These are phyloP conservation scores for Artemisia tridentata DNA, from an alignment of 129 eudicot genomes.

Conservation along the genomic window DNA sequence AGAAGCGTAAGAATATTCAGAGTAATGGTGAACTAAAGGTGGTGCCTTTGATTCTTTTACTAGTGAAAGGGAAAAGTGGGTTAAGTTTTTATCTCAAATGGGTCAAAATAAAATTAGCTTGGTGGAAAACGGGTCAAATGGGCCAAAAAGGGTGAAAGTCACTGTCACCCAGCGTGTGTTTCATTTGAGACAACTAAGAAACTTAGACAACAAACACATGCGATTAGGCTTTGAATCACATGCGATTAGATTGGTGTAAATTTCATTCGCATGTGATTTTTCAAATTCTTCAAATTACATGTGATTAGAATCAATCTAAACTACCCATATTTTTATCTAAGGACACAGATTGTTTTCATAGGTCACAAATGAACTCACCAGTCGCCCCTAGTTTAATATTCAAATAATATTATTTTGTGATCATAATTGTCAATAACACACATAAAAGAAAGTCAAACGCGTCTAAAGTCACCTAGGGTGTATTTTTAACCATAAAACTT, in stretches of 20 bases:
- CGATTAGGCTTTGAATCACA: no score
- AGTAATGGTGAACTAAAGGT: conserved; percentile 1
- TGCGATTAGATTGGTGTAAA: no score
- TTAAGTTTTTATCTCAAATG: background rate
- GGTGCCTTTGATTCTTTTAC: background rate
- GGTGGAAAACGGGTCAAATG: background rate
- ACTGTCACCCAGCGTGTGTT: background rate
- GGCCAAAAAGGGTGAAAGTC: background rate
- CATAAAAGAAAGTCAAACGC: background rate
- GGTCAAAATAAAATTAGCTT: background rate
- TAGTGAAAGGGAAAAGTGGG: background rate
- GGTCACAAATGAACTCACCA: no score
- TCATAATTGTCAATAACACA: background rate
- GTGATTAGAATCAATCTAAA: no score
- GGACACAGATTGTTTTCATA: no score
- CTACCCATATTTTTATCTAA: no score
- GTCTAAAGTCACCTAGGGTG: background rate
- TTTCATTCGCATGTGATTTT: no score
- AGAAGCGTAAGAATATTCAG: no score
- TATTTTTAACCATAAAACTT: background rate
- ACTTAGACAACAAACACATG: no score
- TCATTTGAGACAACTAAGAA: background rate
- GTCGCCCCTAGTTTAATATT: no score
- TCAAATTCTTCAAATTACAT: no score
- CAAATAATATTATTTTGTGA: no score